Conservation (phyloP, 805 yeast genomes). For the Cyberlindnera americana region DNA sequence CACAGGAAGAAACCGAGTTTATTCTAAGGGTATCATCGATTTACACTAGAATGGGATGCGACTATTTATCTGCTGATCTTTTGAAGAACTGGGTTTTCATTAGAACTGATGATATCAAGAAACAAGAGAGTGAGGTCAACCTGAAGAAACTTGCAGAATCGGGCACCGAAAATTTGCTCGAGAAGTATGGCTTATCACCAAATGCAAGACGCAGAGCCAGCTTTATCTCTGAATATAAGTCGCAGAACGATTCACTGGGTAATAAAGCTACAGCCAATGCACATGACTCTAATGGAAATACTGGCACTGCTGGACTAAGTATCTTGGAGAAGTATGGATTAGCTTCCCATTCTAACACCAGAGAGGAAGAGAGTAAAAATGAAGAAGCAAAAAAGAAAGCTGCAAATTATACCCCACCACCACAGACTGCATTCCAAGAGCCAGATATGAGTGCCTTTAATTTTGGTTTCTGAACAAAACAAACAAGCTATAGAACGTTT, state of each 20-base stretch:
- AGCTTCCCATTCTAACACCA: constrained; percentile 18
- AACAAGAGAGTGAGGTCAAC: constrained; percentile 13
- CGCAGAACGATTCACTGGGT: constrained; percentile 6
- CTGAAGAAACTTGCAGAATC: constrained; percentile 6
- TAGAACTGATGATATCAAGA: constrained; percentile 18
- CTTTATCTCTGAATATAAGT: constrained; percentile 8
- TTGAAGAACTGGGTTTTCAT: constrained; percentile 67
- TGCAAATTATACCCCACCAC: constrained; percentile 34
- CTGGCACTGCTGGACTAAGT: constrained; percentile 15
- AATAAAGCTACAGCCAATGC: too few relatives aligned
- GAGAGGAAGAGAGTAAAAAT: constrained; percentile 16
- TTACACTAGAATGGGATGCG: constrained; percentile 90
- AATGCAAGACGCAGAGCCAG: constrained; percentile 24
- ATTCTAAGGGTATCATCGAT: constrained; percentile 61
- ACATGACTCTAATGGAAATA: neutral
- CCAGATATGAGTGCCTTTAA: constrained; percentile 76
- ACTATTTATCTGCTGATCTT: constrained; percentile 62
- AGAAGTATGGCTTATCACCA: constrained; percentile 27
- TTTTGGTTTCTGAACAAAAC: constrained; percentile 36
- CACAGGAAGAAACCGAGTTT: constrained; percentile 54
- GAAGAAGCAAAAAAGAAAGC: constrained; percentile 9
- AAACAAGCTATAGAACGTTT: neutral
- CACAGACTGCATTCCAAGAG: constrained; percentile 56
- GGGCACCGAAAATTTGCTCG: constrained; percentile 16
- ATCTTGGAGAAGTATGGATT: constrained; percentile 29